Percentiles rank a stretch among this genome's conserved stretches.
Conservation (phyloP, 2,329 filamentous ascomycete genomes). For the Cladosporium sphaerospermum region DNA sequence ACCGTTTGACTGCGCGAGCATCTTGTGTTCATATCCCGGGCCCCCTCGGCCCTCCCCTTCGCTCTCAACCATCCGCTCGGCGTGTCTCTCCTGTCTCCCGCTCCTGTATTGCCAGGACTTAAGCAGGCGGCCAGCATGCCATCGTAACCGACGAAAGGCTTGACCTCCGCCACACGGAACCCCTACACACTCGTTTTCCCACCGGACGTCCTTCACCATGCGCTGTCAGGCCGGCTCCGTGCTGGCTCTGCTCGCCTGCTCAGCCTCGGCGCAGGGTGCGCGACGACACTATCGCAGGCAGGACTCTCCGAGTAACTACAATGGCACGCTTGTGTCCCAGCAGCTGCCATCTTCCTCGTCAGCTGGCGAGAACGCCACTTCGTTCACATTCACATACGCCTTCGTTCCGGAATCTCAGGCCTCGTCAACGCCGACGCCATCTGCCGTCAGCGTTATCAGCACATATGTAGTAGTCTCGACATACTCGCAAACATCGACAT, state of each 20-base stretch:
- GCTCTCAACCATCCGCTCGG: background rate
- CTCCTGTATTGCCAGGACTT: slow-evolving; percentile 4
- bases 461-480: slow-evolving; percentile 6
- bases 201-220: slow-evolving; percentile 2
- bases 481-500: background rate
- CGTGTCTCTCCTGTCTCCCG: background rate
- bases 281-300: slow-evolving; percentile 4
- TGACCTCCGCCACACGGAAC: slow-evolving; percentile 4
- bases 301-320: background rate
- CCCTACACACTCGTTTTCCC: slow-evolving; percentile 1
- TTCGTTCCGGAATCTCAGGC: background rate
- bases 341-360: background rate
- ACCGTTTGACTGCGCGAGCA: slow-evolving; percentile 6
- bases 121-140: slow-evolving; percentile 1
- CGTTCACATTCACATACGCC: slow-evolving; percentile 3
- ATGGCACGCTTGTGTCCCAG: slow-evolving; percentile 1
- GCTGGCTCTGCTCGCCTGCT: slow-evolving; percentile 7
- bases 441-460: background rate
- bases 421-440: background rate
- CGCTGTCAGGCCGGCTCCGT: slow-evolving; percentile 3
- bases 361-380: background rate
- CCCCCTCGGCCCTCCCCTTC: background rate
- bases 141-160: slow-evolving; percentile 4
- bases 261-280: slow-evolving; percentile 2
- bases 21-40: slow-evolving; percentile 1